phyloP scores from a whole-genome alignment of 805 yeast species.

The Starmera caribaea region DNA sequence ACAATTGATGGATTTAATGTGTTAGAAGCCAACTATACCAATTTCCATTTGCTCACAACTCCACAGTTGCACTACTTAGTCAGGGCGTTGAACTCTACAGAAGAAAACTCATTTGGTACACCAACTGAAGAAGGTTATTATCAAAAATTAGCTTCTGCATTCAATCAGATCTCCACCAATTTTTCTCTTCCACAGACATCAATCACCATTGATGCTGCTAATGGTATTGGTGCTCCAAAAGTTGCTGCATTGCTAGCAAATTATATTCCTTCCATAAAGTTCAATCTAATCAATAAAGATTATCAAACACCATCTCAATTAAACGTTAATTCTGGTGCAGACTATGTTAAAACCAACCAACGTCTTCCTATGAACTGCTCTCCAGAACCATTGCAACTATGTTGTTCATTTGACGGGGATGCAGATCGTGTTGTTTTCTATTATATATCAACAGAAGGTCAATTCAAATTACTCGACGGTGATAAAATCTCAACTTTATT shows the following conservation, averaged over 20 bases:
- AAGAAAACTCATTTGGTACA: slow-evolving; percentile 40
- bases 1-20: slow-evolving; percentile 52
- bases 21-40: slow-evolving; percentile 33
- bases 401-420: slow-evolving; percentile 92
- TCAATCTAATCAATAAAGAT: slow-evolving; percentile 44
- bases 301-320: slow-evolving; percentile 45
- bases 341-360: slow-evolving; percentile 87
- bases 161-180: slow-evolving; percentile 31
- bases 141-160: slow-evolving; percentile 46
- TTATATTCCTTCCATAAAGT: slow-evolving; percentile 22
- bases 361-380: slow-evolving; percentile 53
- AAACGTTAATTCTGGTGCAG: slow-evolving; percentile 88
- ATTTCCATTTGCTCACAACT: slow-evolving; percentile 74
- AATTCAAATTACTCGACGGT: slow-evolving; percentile 70
- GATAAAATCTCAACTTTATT: slow-evolving; percentile 85
- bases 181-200: slow-evolving; percentile 21
- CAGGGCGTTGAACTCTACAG: slow-evolving; percentile 54
- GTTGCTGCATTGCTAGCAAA: slow-evolving; percentile 37
- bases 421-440: slow-evolving; percentile 92
- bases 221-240: slow-evolving; percentile 93
- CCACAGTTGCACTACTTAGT: slow-evolving; percentile 91
- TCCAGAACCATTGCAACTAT: slow-evolving; percentile 39
- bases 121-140: slow-evolving; percentile 65
- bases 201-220: slow-evolving; percentile 81
- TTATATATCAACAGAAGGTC: slow-evolving; percentile 28